Conservation (phyloP, 805 yeast species). For the Candida awuae region DNA sequence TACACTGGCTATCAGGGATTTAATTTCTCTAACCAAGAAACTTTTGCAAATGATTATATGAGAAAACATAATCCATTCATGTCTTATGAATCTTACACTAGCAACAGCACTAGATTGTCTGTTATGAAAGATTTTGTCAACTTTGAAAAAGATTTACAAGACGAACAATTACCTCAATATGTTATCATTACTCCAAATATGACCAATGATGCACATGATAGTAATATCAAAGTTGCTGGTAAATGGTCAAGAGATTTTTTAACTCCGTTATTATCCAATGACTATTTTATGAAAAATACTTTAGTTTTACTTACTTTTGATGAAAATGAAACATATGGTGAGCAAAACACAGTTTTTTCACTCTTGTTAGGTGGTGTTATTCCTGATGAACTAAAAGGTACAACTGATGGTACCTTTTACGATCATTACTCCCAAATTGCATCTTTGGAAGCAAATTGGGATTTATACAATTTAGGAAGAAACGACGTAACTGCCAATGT, state of each 20-base stretch:
- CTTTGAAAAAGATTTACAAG: constrained; percentile 34
- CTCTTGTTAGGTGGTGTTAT: constrained; percentile 42
- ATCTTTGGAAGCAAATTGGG: constrained; percentile 45
- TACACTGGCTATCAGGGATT: constrained; percentile 45
- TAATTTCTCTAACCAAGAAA: constrained; percentile 36
- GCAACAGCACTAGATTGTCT: constrained; percentile 30
- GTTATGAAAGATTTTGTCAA: constrained; percentile 42
- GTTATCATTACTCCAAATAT: constrained; percentile 46
- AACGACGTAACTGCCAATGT: constrained; percentile 44
- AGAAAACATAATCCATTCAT: constrained; percentile 47
- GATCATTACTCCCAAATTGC: constrained; percentile 45
- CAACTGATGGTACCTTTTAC: constrained; percentile 40
- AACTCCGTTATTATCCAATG: constrained; percentile 36
- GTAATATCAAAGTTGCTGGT: constrained; percentile 39
- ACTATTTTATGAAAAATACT: constrained; percentile 40
- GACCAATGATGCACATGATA: constrained; percentile 46
- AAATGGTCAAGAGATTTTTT: constrained; percentile 39
- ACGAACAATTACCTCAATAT: constrained; percentile 43
- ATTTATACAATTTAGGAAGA: constrained; percentile 42
- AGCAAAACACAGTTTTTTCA: constrained; percentile 39
- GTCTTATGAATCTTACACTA: constrained; percentile 33
- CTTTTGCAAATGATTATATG: constrained; percentile 39
- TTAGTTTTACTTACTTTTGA: constrained; percentile 43
- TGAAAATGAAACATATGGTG: constrained; percentile 37
- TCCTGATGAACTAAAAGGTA: constrained; percentile 34